Base-by-base conservation (phyloP, 352 stramenopile genomes). In the Peronosclerospora sorghi region DNA sequence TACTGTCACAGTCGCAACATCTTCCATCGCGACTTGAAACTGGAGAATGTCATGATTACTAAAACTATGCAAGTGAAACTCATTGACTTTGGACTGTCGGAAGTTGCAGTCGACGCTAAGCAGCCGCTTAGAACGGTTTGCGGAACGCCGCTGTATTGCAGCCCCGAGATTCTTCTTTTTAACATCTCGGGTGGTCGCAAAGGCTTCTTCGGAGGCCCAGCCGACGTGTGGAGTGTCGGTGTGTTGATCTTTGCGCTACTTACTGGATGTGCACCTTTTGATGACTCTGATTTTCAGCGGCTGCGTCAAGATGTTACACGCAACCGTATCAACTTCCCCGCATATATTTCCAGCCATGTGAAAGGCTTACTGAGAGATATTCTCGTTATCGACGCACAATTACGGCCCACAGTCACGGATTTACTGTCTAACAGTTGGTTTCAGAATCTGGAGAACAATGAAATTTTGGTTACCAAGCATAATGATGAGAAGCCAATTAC, bases 21-120 rank as follows among this genome's bases (percentile, higher is more conserved):
- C 41, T 96, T 86, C 56, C 92, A 97, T 65, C 85, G 92, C 35
- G 92, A 97, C 56, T 66, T 97, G 30, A 97, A 97, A 60, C 68
- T 97, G 24, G 92, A 97, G 56, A 97, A 97, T 82, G 86, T 97
- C 19, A 70, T 97, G 34, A 74, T 96, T 59, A 94, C 84, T 38
- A 80, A 73, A 37, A 88, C 96, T 49, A 68, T 86, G 35, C 76
- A 88, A 41, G 77, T 97, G 37, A 97, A 97, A 72, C 76, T 97
- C 36, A 97, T 97, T 65, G 89, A 97, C 66, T 97, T 97, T 80
- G 92, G 92, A 28, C 68, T 97, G 6, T 96, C 87, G 0, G 94
- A 95, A 41, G 65, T 92, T 36, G 41, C 62, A 43, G 85, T 83
- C 26, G 64, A 62, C 27, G 68, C 78, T 5, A 77, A 78, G 15